Evolutionary conservation across 352 stramenopile species (phyloP).

Genomic region (Phytophthora multivora): DNA sequence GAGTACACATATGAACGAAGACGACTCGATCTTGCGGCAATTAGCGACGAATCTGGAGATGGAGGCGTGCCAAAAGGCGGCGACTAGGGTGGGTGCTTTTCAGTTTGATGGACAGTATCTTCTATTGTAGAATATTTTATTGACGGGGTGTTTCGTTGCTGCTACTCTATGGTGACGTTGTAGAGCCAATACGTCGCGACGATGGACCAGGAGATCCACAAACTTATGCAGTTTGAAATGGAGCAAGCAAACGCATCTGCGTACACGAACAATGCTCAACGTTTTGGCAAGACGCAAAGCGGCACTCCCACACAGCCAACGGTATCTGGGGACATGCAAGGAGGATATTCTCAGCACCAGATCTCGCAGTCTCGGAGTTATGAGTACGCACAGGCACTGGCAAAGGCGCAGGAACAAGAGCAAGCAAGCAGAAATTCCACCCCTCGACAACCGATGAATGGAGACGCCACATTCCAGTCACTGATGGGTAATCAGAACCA

Average conservation of each 20-base stretch:
- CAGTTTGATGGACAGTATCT: conserved; percentile 5
- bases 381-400: conserved; percentile 42
- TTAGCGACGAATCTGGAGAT: conserved; percentile 76
- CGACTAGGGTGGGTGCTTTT: conserved; percentile 51
- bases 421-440: conserved; percentile 14
- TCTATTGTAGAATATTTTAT: conserved; percentile 20
- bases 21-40: conserved; percentile 52
- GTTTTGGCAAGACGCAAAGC: conserved; percentile 16
- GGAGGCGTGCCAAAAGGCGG: conserved; percentile 55
- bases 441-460: conserved; percentile 18
- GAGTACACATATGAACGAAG: conserved; percentile 58
- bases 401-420: conserved; percentile 33
- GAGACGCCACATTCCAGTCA: conserved; percentile 49
- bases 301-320: conserved; percentile 8
- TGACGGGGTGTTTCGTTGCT: conserved; percentile 4
- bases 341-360: conserved; percentile 24
- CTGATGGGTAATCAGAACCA: conserved; percentile 39
- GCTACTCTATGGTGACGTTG: neutral
- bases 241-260: conserved; percentile 22
- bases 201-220: conserved; percentile 68
- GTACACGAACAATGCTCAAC: conserved; percentile 16
- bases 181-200: conserved; percentile 61
- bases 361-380: conserved; percentile 32
- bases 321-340: conserved; percentile 19
- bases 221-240: conserved; percentile 62